phyloP scores from a whole-genome alignment of 225 moss, liverwort and hornwort genomes.

The Marchantia polymorpha region DNA sequence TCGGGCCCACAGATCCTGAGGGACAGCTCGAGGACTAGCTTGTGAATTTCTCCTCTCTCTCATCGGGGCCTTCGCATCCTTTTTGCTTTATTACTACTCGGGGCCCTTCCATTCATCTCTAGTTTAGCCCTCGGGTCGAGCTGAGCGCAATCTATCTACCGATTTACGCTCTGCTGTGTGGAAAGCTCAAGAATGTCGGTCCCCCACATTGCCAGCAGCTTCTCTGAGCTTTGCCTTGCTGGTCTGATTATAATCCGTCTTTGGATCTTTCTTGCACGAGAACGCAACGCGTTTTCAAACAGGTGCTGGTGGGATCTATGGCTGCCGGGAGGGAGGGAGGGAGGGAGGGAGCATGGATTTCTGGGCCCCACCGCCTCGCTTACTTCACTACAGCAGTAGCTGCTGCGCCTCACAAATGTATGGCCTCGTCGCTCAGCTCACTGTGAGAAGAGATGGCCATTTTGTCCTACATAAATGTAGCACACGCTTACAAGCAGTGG shows the following conservation, averaged over 20 bases:
- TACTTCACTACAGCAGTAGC: background rate
- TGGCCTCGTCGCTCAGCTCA: background rate
- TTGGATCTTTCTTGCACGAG: background rate
- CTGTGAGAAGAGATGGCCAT: background rate
- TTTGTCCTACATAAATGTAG: conserved; percentile 20
- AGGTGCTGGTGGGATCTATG: conserved; percentile 5
- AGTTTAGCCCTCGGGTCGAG: no score
- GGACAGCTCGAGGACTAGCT: background rate
- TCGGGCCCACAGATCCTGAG: background rate
- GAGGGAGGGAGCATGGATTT: no score
- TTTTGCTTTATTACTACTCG: no score
- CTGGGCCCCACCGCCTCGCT: conserved; percentile 3
- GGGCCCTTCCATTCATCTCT: no score
- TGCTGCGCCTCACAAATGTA: background rate
- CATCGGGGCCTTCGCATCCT: background rate
- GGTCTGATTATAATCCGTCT: background rate
- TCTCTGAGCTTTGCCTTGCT: background rate
- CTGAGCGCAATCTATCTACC: no score
- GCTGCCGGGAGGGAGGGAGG: background rate
- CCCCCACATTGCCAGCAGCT: background rate
- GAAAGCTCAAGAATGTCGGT: background rate
- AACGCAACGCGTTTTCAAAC: conserved; percentile 9
- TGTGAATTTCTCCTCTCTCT: background rate
- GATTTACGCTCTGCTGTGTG: background rate
- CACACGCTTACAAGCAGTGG: background rate